Evolutionary conservation across 2,329 filamentous ascomycete genomes (phyloP).

Genomic region (Diaporthe sp.): DNA sequence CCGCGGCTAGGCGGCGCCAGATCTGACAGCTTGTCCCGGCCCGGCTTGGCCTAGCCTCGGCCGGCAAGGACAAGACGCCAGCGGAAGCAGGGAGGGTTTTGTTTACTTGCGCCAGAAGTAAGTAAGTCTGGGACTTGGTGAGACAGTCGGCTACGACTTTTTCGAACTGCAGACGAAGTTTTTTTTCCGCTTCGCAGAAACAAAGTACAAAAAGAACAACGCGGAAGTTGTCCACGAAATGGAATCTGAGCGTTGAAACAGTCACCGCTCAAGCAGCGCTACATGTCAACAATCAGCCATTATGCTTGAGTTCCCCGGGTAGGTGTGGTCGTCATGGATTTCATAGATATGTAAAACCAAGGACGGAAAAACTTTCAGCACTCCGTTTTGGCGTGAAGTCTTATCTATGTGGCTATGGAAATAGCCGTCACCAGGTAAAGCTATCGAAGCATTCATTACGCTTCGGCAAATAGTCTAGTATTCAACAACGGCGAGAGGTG

Average conservation of each 20-base stretch:
- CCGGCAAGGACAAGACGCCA: neutral
- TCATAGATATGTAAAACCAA: no score
- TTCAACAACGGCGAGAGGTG: no score
- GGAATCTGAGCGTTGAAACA: slow-evolving; percentile 1
- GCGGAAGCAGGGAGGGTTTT: neutral
- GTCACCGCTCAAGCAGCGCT: neutral
- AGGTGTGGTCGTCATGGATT: no score
- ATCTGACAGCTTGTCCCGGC: neutral
- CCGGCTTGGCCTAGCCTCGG: neutral
- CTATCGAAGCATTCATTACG: no score
- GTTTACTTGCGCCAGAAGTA: slow-evolving; percentile 15
- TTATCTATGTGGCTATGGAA: no score
- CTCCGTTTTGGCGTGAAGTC: no score
- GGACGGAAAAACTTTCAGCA: no score
- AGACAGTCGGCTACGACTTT: neutral
- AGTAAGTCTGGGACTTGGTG: neutral
- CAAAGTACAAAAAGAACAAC: neutral
- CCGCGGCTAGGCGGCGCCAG: neutral
- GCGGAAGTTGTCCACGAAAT: neutral
- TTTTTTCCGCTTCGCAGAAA: neutral
- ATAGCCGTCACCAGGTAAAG: no score
- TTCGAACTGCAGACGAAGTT: neutral
- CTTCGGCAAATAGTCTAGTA: no score
- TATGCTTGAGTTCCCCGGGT: no score
- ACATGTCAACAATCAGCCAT: neutral